phyloP scores from a whole-genome alignment of 2,329 filamentous ascomycete species.

The Aureobasidium sp. region DNA sequence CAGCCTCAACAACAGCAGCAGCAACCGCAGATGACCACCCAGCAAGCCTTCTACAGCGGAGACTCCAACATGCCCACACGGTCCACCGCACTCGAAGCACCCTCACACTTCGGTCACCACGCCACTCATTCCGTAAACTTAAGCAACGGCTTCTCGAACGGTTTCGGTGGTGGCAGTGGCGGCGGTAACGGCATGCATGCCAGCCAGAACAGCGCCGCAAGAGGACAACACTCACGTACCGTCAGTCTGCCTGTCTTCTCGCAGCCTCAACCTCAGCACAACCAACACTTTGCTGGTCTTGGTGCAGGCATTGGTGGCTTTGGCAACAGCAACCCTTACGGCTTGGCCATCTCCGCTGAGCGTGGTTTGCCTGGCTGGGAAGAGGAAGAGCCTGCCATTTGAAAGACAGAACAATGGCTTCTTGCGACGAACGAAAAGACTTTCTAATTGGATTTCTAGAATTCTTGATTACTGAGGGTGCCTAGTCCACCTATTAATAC shows the following conservation, averaged over 20 bases:
- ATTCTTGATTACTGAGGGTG: not conserved
- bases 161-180: constrained; percentile 17
- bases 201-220: constrained; percentile 13
- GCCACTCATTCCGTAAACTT: constrained; percentile 43
- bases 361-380: constrained; percentile 44
- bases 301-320: constrained; percentile 51
- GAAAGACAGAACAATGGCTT: not conserved
- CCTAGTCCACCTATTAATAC: constrained; percentile 1
- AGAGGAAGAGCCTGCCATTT: constrained; percentile 12
- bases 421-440: not conserved
- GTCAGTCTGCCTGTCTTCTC: constrained; percentile 76
- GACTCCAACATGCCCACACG: constrained; percentile 43
- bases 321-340: constrained; percentile 29
- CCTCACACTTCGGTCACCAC: constrained; percentile 44
- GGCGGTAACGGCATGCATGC: constrained; percentile 9
- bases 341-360: constrained; percentile 51
- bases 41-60: constrained; percentile 72
- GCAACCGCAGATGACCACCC: constrained; percentile 48
- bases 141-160: constrained; percentile 36
- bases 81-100: constrained; percentile 25
- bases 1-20: constrained; percentile 42
- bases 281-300: constrained; percentile 48
- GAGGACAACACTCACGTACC: constrained; percentile 64
- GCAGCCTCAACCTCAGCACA: constrained; percentile 34
- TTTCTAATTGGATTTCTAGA: not conserved